Evolutionary conservation across 805 yeast genomes (phyloP).

Genomic region (Candida germanica): DNA sequence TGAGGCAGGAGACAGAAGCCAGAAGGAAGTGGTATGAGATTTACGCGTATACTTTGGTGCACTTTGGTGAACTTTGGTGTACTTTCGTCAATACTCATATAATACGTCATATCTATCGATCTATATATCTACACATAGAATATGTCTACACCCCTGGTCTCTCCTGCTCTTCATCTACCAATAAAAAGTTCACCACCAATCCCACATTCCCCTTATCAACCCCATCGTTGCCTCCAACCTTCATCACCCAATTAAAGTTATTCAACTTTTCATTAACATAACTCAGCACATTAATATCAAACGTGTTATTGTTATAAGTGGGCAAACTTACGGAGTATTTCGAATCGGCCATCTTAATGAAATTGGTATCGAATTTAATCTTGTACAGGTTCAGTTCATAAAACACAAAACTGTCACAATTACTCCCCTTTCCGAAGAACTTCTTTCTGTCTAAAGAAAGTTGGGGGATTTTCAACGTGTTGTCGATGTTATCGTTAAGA

Average conservation of each 20-base stretch:
- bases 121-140: too few species aligned
- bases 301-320: constrained; percentile 40
- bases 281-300: constrained; percentile 39
- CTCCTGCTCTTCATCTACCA: constrained; percentile 36
- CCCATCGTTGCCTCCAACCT: constrained; percentile 32
- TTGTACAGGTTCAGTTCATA: constrained; percentile 34
- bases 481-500: constrained; percentile 19
- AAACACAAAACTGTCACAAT: constrained; percentile 42
- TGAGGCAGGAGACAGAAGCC: neutral
- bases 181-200: constrained; percentile 35
- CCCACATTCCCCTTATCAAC: constrained; percentile 32
- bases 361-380: constrained; percentile 55
- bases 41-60: too few species aligned
- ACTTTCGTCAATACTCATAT: too few species aligned
- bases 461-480: constrained; percentile 23
- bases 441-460: constrained; percentile 36
- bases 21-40: too few species aligned
- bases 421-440: constrained; percentile 37
- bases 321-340: constrained; percentile 53
- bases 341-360: constrained; percentile 48
- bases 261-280: constrained; percentile 44
- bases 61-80: too few species aligned
- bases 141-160: too few species aligned
- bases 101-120: too few species aligned
- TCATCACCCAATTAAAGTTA: constrained; percentile 46